Evolutionary conservation across 441 rosid genomes (phyloP).

Genomic region (Erysimum cheiri): DNA sequence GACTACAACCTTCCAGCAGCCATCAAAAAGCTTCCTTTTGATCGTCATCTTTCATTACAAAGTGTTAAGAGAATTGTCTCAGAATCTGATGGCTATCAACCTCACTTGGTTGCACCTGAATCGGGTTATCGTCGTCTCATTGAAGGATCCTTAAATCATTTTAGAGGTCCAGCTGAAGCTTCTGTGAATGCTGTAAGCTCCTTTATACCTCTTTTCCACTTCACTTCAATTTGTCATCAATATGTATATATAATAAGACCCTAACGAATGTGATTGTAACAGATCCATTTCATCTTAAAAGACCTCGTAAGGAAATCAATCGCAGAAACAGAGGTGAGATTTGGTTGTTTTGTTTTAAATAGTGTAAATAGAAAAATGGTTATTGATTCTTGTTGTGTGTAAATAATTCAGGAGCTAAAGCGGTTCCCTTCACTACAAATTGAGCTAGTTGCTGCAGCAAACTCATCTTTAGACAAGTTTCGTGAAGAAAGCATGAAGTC

Average conservation of each 20-base stretch:
- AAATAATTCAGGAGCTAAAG: conserved; percentile 66
- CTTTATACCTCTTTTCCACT: background rate
- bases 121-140: conserved; percentile 88
- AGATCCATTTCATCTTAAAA: conserved; percentile 81
- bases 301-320: conserved; percentile 83
- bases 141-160: conserved; percentile 70
- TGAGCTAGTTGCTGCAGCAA: conserved; percentile 72
- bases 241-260: background rate
- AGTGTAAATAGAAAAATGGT: background rate
- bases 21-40: conserved; percentile 85
- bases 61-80: conserved; percentile 82
- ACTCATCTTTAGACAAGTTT: conserved; percentile 72
- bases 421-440: conserved; percentile 87
- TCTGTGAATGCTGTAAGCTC: conserved; percentile 85
- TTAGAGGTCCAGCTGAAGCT: conserved; percentile 91
- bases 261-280: conserved; percentile 26
- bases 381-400: conserved; percentile 7
- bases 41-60: conserved; percentile 82
- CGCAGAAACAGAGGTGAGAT: conserved; percentile 73
- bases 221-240: background rate
- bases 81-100: conserved; percentile 95
- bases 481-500: conserved; percentile 85
- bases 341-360: background rate
- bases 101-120: conserved; percentile 93
- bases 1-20: conserved; percentile 97